Base-by-base conservation (phyloP, 805 yeast genomes). In the Metschnikowia proteae region DNA sequence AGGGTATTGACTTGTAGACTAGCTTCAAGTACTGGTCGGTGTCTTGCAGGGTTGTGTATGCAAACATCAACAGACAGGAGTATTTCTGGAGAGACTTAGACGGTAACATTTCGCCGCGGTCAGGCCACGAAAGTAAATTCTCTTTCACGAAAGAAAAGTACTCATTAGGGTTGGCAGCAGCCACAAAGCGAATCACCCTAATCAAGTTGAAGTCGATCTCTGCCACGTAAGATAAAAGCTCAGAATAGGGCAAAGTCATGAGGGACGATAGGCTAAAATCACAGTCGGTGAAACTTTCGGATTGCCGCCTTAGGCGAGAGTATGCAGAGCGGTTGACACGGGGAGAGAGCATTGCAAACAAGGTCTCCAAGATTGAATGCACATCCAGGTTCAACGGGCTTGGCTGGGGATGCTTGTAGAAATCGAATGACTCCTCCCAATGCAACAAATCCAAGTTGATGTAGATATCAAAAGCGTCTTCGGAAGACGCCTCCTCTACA, bases 171-270 rank as follows among this genome's bases (percentile, higher is more conserved):
- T 70, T 69, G 3, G 76, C 61, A 0, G 69, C 61, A 0, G 75
- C 71, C 9, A 73, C 50, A 46, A 61, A 72, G 39, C 69, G 60
- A 37, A 70, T 54, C 22, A 67, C 58, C 10, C 62, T 48, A 50
- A 65, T 68, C 13, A 66, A 53, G 46, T 64, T 57, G n/a, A 48
- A 45, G 55, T 73, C 76, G 37, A 73, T 68, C 30, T 67, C 70
- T 9, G 54, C 54, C 28, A 65, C 47, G 46, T 50, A 48, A 5
- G 52, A 37, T 25, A 51, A 46, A 25, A 50, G 35, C 17, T 52
- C 53, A 3, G 38, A 39, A 6, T 48, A 37, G 42, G 47, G 43
- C 25, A 49, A 23, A 9, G 11, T 33, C 5, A 29, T 8, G 23
- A 40, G 35, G 3, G 54, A 43, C 6, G 47, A 23, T 3, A 51